A percentile compares a stretch with the other conserved stretches of the same genome.
Evolutionary conservation across 2,329 filamentous ascomycete species (phyloP).

Genomic region (Paraphoma sp.): DNA sequence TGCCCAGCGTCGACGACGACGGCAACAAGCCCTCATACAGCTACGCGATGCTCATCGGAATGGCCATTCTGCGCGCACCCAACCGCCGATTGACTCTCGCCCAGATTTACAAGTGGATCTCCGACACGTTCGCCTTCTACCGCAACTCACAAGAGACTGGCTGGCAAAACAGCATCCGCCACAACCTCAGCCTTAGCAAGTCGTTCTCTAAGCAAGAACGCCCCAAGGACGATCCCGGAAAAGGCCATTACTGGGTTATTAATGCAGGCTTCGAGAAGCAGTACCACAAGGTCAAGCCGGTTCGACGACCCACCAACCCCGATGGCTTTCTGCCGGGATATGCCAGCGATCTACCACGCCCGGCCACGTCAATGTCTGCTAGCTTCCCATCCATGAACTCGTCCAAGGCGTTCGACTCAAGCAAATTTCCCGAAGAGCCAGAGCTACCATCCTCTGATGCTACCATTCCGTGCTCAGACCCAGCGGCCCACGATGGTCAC

Average conservation of each 20-base stretch:
- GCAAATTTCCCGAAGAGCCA: conserved; percentile 58
- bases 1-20: conserved; percentile 82
- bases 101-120: conserved; percentile 99
- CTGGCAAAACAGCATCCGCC: conserved; percentile 99
- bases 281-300: conserved; percentile 86
- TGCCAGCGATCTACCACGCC: conserved; percentile 41
- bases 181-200: conserved; percentile 97
- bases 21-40: conserved; percentile 89
- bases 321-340: conserved; percentile 43
- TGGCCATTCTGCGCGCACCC: conserved; percentile 90
- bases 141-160: conserved; percentile 77
- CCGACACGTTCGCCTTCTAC: conserved; percentile 91
- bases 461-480: conserved; percentile 60
- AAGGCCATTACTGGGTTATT: conserved; percentile 97
- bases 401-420: conserved; percentile 56
- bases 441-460: conserved; percentile 58
- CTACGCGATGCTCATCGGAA: conserved; percentile 93
- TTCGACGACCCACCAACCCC: conserved; percentile 60
- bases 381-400: conserved; percentile 46
- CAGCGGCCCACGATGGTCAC: conserved; percentile 56
- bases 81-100: conserved; percentile 84
- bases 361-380: conserved; percentile 48
- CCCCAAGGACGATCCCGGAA: conserved; percentile 95
- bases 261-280: conserved; percentile 86
- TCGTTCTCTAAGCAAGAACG: conserved; percentile 94